Base-by-base conservation (phyloP, 306 rosid genomes). In the Cicer bijugum region DNA sequence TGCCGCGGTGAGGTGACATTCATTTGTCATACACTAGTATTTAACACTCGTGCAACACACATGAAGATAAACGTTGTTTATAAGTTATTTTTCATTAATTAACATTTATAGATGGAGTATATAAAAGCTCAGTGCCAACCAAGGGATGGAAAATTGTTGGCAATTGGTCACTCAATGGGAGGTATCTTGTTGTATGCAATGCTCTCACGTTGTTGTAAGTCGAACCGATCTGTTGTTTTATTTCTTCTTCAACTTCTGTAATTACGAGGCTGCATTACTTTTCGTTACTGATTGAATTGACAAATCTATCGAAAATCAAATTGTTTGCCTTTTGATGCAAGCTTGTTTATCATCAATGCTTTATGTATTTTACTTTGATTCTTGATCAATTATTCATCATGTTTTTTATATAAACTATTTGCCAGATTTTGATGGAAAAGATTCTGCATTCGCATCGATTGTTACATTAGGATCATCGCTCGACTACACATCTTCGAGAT, bases 121-220 rank as follows among this genome's bases (percentile, higher is more conserved):
- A 88, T 93, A 86, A 88, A 83, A 81, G 78, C 75, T 76, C 84
- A 77, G 7, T 82, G 92, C 82, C 81, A 87, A 76, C 97, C 97
- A 50, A 83, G 63, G 64, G 96, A 91, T 80, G 96, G 96, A 23
- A 91, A 86, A 79, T 78, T 93, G 78, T 86, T 86, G 12, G 96
- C 96, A 2, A 82, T 93, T 63, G 98, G 98, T 76, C 98, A 91
- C 84, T 93, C 98, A 17, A 91, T 93, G 98, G 98, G 98, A 11
- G 97, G 98, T 72, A 93, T 91, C 72, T 83, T 93, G 86, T 86
- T 93, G 56, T 93, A 93, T 83, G 92, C 97, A 14, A 85, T 45
- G 86, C 89, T 93, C 82, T 86, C 97, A 9, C 82, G 80, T 9
- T 76, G 77, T 78, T 45, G 96, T 91, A 84, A 88, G 97, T 91